phyloP scores from a whole-genome alignment of 2,329 filamentous ascomycete species.

The Epichloe baconii region DNA sequence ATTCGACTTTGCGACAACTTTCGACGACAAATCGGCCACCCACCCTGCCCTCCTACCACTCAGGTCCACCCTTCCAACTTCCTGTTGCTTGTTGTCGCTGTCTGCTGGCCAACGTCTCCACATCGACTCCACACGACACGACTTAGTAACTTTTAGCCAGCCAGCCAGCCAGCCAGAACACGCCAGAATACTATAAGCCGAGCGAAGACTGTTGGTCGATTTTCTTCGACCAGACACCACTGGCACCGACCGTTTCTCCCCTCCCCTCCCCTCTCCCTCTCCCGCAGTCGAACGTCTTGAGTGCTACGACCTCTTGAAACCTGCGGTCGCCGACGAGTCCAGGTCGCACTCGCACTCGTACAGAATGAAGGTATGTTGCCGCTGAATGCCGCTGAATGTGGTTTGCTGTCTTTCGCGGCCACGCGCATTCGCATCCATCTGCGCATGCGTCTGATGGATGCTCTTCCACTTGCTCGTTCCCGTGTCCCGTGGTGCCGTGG shows the following conservation, averaged over 20 bases:
- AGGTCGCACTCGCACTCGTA: constrained; percentile 15
- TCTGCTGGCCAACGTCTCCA: constrained; percentile 1
- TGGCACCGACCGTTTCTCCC: background rate
- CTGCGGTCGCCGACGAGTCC: background rate
- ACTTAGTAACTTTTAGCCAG: background rate
- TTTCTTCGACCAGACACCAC: background rate
- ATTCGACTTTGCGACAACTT: background rate
- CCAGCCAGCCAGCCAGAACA: background rate
- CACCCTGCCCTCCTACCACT: too few relatives aligned
- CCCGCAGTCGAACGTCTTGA: background rate
- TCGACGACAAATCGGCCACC: too few relatives aligned
- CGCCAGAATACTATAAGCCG: background rate
- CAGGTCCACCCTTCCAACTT: background rate
- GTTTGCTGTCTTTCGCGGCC: background rate
- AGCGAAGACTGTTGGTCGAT: background rate
- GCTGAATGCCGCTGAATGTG: background rate
- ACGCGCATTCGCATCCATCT: background rate
- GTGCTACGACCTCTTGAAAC: background rate
- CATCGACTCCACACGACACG: background rate
- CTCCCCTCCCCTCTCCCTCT: background rate
- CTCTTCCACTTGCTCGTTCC: background rate
- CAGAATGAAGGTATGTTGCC: constrained; percentile 21
- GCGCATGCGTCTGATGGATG: background rate
- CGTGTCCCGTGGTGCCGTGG: background rate
- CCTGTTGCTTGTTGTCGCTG: background rate